A percentile compares a stretch with the other conserved stretches of the same genome.
These are phyloP conservation scores for Lepidium didymum DNA, from an alignment of 345 rosid genomes.

Conservation along the genomic window DNA sequence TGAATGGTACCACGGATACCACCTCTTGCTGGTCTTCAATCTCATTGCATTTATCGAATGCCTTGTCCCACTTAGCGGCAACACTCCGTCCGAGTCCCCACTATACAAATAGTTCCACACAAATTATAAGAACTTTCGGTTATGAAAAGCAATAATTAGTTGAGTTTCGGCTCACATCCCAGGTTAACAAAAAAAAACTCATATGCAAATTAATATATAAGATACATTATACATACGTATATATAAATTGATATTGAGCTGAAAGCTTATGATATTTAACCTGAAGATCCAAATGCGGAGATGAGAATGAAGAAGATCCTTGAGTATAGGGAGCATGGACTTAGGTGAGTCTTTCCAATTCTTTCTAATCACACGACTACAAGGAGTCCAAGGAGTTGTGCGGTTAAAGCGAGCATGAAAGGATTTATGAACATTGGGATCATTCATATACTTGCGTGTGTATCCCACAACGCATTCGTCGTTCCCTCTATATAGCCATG, in stretches of 20 bases:
- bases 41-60: slow-evolving; percentile 77
- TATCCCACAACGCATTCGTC: slow-evolving; percentile 54
- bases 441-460: slow-evolving; percentile 43
- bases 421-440: slow-evolving; percentile 54
- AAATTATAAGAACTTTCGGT: neutral
- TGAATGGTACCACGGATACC: slow-evolving; percentile 81
- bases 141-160: neutral
- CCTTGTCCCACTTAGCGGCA: slow-evolving; percentile 88
- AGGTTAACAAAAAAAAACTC: neutral
- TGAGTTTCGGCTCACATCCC: too few relatives aligned
- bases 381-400: slow-evolving; percentile 19
- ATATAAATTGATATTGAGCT: neutral
- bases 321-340: slow-evolving; percentile 67
- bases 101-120: slow-evolving; percentile 35
- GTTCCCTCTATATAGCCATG: slow-evolving; percentile 63
- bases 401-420: slow-evolving; percentile 48
- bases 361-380: slow-evolving; percentile 34
- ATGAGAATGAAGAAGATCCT: slow-evolving; percentile 51
- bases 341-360: slow-evolving; percentile 79
- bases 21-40: slow-evolving; percentile 56
- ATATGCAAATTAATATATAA: neutral
- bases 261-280: neutral
- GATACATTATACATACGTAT: neutral
- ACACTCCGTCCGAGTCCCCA: slow-evolving; percentile 87
- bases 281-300: slow-evolving; percentile 85